Evolutionary conservation across 768 basidiomycete genomes (phyloP).

Genomic region (Chalciporus pseudorubinellus): DNA sequence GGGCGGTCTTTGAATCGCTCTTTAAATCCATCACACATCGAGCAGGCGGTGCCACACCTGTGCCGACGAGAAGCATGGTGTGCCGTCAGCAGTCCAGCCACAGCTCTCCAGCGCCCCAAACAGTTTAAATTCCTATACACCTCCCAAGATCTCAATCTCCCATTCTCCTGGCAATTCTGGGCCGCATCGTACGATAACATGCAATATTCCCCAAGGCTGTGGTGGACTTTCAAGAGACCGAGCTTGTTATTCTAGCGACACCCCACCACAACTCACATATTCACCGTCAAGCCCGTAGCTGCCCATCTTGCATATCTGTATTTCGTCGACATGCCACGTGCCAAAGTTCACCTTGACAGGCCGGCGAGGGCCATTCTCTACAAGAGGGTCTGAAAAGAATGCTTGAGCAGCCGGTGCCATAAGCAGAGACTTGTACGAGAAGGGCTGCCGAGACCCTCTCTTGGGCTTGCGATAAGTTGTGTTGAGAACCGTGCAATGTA

Average conservation of each 20-base stretch:
- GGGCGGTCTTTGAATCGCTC: conserved; percentile 34
- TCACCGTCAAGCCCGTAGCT: conserved; percentile 61
- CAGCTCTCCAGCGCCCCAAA: too few species aligned
- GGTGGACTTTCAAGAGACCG: not conserved
- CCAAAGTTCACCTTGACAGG: conserved; percentile 48
- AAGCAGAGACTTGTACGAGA: conserved; percentile 40
- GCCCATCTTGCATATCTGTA: conserved; percentile 73
- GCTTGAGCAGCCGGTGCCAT: conserved; percentile 23
- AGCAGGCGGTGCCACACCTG: conserved; percentile 31
- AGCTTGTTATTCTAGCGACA: conserved; percentile 7
- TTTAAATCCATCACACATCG: conserved; percentile 27
- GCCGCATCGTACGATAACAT: not conserved
- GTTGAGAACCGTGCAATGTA: conserved; percentile 53
- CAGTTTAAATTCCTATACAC: too few species aligned
- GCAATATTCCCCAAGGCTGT: not conserved
- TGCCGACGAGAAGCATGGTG: too few species aligned
- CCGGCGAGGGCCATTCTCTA: conserved; percentile 6
- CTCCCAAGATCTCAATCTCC: too few species aligned
- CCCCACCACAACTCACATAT: conserved; percentile 48
- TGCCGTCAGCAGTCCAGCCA: too few species aligned
- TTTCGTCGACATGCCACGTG: conserved; percentile 47
- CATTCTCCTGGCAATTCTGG: too few species aligned
- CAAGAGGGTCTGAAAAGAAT: conserved; percentile 1
- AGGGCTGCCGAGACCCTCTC: conserved; percentile 34
- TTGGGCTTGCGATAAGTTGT: conserved; percentile 42